phyloP scores from a whole-genome alignment of 23 red algal species.

The Chondrus crispus region DNA sequence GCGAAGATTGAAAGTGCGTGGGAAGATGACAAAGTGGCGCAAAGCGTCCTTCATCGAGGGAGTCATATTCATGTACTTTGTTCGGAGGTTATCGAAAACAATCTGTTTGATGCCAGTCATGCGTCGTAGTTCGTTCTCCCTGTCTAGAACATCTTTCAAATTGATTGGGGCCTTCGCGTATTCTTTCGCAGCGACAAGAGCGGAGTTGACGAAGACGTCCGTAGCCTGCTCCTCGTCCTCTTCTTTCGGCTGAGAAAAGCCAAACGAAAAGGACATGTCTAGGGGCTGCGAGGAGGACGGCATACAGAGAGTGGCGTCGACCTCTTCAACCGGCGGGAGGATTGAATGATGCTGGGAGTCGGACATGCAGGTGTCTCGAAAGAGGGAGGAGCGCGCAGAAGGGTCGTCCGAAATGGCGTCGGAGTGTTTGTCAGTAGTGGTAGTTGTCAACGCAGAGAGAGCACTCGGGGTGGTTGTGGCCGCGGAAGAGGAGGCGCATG shows the following conservation, averaged over 20 bases:
- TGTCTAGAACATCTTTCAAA: constrained; percentile 17
- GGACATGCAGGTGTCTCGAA: no score
- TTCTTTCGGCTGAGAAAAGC: not conserved
- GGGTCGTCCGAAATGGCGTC: no score
- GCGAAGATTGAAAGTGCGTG: constrained; percentile 37
- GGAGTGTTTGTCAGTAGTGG: no score
- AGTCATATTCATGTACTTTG: constrained; percentile 35
- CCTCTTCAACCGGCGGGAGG: no score
- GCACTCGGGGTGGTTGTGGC: no score
- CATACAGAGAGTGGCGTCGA: not conserved
- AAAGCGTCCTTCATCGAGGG: not conserved
- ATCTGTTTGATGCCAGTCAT: constrained; percentile 49
- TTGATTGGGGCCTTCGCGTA: constrained; percentile 17
- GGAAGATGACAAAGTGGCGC: constrained; percentile 62
- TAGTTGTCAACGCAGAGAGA: no score
- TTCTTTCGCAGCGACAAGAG: constrained; percentile 35
- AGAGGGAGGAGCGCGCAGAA: no score
- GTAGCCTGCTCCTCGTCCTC: constrained; percentile 21
- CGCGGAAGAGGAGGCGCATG: not conserved
- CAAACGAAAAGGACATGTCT: not conserved
- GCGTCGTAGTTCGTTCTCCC: constrained; percentile 35
- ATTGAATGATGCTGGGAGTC: no score
- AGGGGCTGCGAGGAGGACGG: not conserved
- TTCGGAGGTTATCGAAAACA: constrained; percentile 52
- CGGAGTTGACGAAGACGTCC: constrained; percentile 23